Base-by-base conservation (phyloP, 148 eudicot species). In the Linanthus parryae region DNA sequence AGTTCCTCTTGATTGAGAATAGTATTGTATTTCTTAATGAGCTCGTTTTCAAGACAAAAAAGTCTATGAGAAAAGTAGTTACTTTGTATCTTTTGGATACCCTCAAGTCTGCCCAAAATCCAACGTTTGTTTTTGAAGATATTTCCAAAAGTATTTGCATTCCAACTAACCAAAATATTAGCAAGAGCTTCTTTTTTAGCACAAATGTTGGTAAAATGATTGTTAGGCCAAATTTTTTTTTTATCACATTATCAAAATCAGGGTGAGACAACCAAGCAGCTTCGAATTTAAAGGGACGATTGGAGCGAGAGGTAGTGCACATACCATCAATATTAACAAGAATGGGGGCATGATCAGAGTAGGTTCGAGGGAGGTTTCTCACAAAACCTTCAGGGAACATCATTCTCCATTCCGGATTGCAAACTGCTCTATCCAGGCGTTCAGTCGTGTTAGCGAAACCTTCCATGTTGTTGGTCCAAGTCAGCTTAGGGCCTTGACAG, bases 221-320 rank as follows among this genome's bases (percentile, higher is more conserved):
- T 30, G 10, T 7, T 17, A 5, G 31, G 6, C 31, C 51, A 22
- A 22, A n/a, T n/a, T 24, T 2, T 9, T 47, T 22, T 12, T 47
- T 14, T 1, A 47, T 33, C 7, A 47, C 1, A 15, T 47, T 18
- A 13, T 24, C 31, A 47, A 47, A 47, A 11, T 12, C 31, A 1
- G 5, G 4, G 25, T 24, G 51, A 20, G 51, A 22, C 2, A 47
- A 47, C 51, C 33, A 47, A 13, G 51, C 51, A 12, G 51, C 51
- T 47, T 47, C 51, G 18, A 25, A 2, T 26, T 33, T 9, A 22
- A 47, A 47, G 1, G 51, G 16, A 12, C 51, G 31, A 4, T 8
- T 8, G 0, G 3, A 1, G 8, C 51, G 13, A 14, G 11, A 21
- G 5, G 51, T 47, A 24, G 12, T 24, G 26, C 13, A 23, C 2